These are phyloP conservation scores for Decorospora gaudefroyi DNA, from an alignment of 2,329 filamentous ascomycete genomes.

Conservation along the genomic window DNA sequence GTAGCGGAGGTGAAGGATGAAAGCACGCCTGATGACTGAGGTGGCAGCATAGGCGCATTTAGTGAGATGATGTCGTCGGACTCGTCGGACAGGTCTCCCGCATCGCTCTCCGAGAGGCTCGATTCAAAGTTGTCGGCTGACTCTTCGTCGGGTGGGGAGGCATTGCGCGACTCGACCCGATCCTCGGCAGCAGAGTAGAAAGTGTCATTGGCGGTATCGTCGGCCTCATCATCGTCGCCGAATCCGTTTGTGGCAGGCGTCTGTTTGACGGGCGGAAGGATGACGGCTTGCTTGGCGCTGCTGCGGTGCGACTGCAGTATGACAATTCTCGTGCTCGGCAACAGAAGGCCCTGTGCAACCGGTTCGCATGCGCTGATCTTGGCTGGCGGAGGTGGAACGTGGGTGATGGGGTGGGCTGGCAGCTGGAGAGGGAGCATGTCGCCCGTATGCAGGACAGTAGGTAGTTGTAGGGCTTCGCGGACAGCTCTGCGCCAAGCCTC, in stretches of 20 bases:
- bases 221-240: slow-evolving; percentile 71
- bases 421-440: slow-evolving; percentile 80
- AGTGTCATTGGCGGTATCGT: slow-evolving; percentile 85
- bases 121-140: slow-evolving; percentile 56
- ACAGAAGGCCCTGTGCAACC: slow-evolving; percentile 82
- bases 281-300: slow-evolving; percentile 57
- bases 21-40: slow-evolving; percentile 76
- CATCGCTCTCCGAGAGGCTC: slow-evolving; percentile 66
- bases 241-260: slow-evolving; percentile 62
- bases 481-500: slow-evolving; percentile 54
- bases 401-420: slow-evolving; percentile 81
- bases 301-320: slow-evolving; percentile 65
- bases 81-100: slow-evolving; percentile 85
- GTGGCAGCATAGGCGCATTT: slow-evolving; percentile 74
- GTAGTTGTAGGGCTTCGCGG: slow-evolving; percentile 71
- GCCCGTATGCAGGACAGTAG: slow-evolving; percentile 79
- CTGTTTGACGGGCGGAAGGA: slow-evolving; percentile 51
- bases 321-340: slow-evolving; percentile 79
- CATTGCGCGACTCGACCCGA: slow-evolving; percentile 45
- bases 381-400: slow-evolving; percentile 80
- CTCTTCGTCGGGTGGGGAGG: slow-evolving; percentile 48
- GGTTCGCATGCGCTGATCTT: slow-evolving; percentile 94
- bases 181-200: slow-evolving; percentile 94
- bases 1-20: slow-evolving; percentile 81
- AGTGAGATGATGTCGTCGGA: slow-evolving; percentile 94